Evolutionary conservation across 1,284 basidiomycete species (phyloP).

Genomic region (Boletus mariae): DNA sequence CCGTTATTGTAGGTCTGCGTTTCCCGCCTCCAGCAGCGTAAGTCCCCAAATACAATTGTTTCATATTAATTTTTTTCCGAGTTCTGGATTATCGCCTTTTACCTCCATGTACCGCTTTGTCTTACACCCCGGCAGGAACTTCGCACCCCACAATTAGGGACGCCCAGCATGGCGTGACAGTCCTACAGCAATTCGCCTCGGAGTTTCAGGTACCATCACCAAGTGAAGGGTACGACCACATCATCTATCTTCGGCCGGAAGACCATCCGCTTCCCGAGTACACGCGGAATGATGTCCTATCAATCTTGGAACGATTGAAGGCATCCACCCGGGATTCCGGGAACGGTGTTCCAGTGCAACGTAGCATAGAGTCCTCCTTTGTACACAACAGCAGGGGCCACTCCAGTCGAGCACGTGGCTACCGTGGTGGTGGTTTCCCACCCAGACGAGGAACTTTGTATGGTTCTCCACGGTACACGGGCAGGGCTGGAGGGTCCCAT

Average conservation of each 20-base stretch:
- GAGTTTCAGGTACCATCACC: slow-evolving; percentile 52
- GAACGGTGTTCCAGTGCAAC: slow-evolving; percentile 3
- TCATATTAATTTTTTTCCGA: neutral
- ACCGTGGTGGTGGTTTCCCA: slow-evolving; percentile 12
- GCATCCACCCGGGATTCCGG: slow-evolving; percentile 23
- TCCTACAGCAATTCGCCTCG: slow-evolving; percentile 58
- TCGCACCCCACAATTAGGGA: slow-evolving; percentile 67
- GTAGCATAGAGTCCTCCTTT: slow-evolving; percentile 6
- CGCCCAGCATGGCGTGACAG: slow-evolving; percentile 49
- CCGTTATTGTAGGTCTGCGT: slow-evolving; percentile 45
- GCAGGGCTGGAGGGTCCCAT: slow-evolving; percentile 18
- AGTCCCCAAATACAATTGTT: slow-evolving; percentile 23
- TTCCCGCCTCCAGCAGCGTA: slow-evolving; percentile 47
- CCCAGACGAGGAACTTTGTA: slow-evolving; percentile 10
- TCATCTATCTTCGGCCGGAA: slow-evolving; percentile 49
- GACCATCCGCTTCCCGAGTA: slow-evolving; percentile 50
- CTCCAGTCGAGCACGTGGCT: slow-evolving; percentile 24
- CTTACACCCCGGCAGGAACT: slow-evolving; percentile 41
- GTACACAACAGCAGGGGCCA: slow-evolving; percentile 1
- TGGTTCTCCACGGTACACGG: slow-evolving; percentile 11
- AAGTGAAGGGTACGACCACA: slow-evolving; percentile 58
- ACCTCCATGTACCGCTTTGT: neutral
- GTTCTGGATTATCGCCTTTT: slow-evolving; percentile 8
- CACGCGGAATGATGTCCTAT: slow-evolving; percentile 46
- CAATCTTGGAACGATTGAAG: slow-evolving; percentile 50